Evolutionary conservation across 306 rosid species (phyloP).

Genomic region (Pyrus communis): DNA sequence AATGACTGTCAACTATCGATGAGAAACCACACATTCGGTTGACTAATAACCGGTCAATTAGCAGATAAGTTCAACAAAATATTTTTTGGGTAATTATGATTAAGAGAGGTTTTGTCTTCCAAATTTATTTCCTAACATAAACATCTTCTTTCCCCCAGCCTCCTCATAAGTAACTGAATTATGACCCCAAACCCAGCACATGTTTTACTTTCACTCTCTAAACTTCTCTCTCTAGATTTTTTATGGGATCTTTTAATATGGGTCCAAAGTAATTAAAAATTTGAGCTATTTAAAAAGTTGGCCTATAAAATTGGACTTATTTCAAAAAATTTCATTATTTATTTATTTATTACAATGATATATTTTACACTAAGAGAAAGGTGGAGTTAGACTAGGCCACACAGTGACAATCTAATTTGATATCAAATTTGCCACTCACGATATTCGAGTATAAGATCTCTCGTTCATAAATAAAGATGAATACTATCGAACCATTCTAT

Average conservation of each 20-base stretch:
- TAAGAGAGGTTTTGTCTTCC: not conserved
- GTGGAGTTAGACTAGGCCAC: no score
- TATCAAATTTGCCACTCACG: no score
- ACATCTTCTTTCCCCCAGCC: not conserved
- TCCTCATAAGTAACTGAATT: not conserved
- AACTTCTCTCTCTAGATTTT: not conserved
- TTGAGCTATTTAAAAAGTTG: no score
- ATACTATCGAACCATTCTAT: no score
- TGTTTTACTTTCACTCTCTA: conserved; percentile 10
- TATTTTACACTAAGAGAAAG: no score
- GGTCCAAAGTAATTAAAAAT: no score
- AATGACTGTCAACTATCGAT: not conserved
- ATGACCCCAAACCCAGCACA: not conserved
- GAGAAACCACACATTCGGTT: not conserved
- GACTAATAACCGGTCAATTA: not conserved
- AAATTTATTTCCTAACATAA: not conserved
- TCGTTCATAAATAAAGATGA: fast-evolving
- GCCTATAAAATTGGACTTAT: no score
- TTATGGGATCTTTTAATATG: no score
- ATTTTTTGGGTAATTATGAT: not conserved
- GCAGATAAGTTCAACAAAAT: not conserved
- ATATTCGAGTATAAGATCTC: fast-evolving
- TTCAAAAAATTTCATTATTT: no score
- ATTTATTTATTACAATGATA: no score
- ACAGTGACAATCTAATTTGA: no score